These are phyloP conservation scores for Aplosporella prunicola DNA, from an alignment of 2,329 filamentous ascomycete species.

Conservation along the genomic window DNA sequence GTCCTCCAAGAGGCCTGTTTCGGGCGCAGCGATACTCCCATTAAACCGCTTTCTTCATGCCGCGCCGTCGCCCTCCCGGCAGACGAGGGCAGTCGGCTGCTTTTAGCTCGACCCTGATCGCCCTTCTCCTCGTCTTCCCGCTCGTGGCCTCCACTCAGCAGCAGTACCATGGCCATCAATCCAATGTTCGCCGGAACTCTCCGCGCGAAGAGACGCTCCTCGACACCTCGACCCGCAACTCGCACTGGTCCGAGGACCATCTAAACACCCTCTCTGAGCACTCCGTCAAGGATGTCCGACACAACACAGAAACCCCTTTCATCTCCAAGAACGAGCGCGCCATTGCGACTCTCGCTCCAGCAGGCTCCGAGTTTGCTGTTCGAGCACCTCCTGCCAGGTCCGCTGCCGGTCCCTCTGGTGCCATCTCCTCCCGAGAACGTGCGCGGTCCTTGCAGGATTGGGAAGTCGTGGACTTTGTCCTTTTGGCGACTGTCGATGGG, in stretches of 20 bases:
- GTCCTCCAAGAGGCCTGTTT: conserved; percentile 8
- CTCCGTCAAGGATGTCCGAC: conserved; percentile 16
- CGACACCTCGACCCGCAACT: conserved; percentile 19
- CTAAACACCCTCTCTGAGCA: conserved; percentile 8
- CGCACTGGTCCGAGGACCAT: conserved; percentile 8
- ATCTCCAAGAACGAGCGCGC: conserved; percentile 68
- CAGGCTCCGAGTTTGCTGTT: conserved; percentile 62
- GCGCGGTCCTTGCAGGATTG: conserved; percentile 98
- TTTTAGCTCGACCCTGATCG: conserved; percentile 20
- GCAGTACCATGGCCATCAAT: conserved; percentile 24
- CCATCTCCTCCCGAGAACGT: conserved; percentile 64
- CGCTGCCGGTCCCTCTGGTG: conserved; percentile 30
- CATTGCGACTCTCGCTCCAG: conserved; percentile 89
- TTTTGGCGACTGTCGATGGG: conserved; percentile 99
- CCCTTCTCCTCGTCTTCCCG: conserved; percentile 26
- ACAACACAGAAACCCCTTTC: conserved; percentile 20
- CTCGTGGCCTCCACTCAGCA: conserved; percentile 28
- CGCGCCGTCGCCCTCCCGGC: conserved; percentile 32
- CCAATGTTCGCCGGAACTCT: conserved; percentile 17
- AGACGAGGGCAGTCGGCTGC: conserved; percentile 29
- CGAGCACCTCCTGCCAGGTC: conserved; percentile 75
- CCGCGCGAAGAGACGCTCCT: conserved; percentile 20
- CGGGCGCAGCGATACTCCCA: conserved; percentile 7
- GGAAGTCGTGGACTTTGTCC: conserved; percentile 99
- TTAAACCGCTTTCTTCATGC: conserved; percentile 21